Evolutionary conservation across 306 rosid species (phyloP).

Genomic region (Prinsepia uniflora): DNA sequence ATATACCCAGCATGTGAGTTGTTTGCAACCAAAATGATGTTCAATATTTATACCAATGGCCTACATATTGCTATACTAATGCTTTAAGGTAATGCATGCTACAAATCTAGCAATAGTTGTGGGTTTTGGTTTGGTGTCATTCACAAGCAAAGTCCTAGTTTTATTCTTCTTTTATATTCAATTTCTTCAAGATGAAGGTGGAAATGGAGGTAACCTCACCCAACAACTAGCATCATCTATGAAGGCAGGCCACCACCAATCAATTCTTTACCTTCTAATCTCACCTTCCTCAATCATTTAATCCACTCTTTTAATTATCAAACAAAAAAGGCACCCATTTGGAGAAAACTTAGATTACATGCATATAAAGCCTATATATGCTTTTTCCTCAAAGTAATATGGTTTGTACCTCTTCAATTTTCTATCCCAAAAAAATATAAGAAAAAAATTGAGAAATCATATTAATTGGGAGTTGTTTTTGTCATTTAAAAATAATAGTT

Average conservation of each 20-base stretch:
- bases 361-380: no score
- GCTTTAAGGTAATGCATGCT: neutral
- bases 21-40: neutral
- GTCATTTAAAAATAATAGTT: no score
- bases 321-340: neutral
- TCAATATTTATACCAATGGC: no score
- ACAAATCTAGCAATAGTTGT: neutral
- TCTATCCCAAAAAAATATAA: no score
- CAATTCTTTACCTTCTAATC: slow-evolving; percentile 5
- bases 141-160: neutral
- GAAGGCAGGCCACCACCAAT: neutral
- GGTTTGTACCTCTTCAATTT: no score
- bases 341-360: neutral
- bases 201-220: slow-evolving; percentile 9
- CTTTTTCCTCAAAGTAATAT: no score
- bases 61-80: neutral
- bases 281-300: slow-evolving; percentile 2
- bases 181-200: slow-evolving; percentile 3
- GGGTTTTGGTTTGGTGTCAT: neutral
- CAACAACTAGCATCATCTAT: slow-evolving; percentile 9
- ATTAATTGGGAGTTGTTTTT: no score
- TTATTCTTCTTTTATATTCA: neutral
- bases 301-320: neutral
- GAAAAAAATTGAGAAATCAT: no score
- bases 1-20: no score